Base-by-base conservation (phyloP, 768 basidiomycete species). In the Tricholoma furcatifolium region DNA sequence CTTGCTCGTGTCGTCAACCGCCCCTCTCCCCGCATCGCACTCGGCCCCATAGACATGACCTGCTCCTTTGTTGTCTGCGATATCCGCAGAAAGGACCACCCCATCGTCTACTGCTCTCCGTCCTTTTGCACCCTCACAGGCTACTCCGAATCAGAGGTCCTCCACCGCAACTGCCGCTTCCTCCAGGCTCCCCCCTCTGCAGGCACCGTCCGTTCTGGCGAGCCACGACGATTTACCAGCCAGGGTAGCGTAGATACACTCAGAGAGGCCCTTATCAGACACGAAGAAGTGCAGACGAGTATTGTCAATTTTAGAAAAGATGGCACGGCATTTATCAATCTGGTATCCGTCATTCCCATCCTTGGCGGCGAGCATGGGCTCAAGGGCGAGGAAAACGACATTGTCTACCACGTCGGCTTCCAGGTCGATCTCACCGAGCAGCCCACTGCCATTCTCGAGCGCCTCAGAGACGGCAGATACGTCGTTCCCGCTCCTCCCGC, bases 61-160 rank as follows among this genome's bases (percentile, higher is more conserved):
- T 95, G 92, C 65, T 83, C 87, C n/a, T 99, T 98, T 69, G 80
- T 91, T 61, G 89, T 99, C 36, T 87, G 85, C 40, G 97, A 99
- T 65, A 80, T 86, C 20, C 81, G 88, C 5, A 74, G 88, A 50
- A 81, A 82, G 57, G 97, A 99, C 66, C 73, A 74, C 30, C 93
- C 96, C 12, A 88, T 98, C 65, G 85, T 98, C 4, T 98, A 97
- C 61, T 93, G 91, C 51, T 91, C 87, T 3, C 91, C 91, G 14
- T 81, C 82, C 1, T 99, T 99, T 66, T 84, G 78, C 65, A 70
- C 74, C 12, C 76, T 93, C 40, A 93, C 90, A 0, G 89, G 88
- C 2, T 93, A 93, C 63, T 50, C 63, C 1, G 85, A 88, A 54
- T 64, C 73, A 40, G 93, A 97, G 64, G 82, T 97, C 53, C 64